phyloP scores from a whole-genome alignment of 2,329 filamentous ascomycete species.

The Diaporthe australafricana region DNA sequence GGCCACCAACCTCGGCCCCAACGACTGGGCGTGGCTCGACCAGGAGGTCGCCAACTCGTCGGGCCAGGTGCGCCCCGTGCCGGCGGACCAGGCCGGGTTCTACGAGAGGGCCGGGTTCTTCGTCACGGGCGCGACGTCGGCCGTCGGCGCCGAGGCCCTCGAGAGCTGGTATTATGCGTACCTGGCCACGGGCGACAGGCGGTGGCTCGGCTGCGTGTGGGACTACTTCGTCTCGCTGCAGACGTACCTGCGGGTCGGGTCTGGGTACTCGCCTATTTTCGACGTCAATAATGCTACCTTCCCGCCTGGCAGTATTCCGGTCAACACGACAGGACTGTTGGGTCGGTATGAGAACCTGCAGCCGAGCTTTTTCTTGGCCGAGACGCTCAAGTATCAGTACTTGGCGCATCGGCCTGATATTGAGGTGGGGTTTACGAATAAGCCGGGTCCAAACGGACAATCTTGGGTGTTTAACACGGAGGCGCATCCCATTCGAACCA shows the following conservation, averaged over 20 bases:
- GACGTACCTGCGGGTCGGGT: background rate
- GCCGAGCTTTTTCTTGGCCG: constrained; percentile 27
- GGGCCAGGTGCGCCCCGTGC: background rate
- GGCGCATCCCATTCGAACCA: constrained; percentile 11
- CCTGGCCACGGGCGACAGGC: constrained; percentile 10
- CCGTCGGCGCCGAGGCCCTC: constrained; percentile 5
- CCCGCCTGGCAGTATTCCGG: background rate
- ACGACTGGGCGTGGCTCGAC: constrained; percentile 12
- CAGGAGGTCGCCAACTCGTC: constrained; percentile 7
- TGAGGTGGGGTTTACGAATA: background rate
- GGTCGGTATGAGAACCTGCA: constrained; percentile 1
- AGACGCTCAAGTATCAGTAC: constrained; percentile 27
- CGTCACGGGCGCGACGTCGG: background rate
- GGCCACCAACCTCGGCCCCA: background rate
- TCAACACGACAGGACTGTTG: background rate
- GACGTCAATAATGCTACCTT: background rate
- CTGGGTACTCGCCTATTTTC: background rate
- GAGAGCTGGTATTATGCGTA: constrained; percentile 32
- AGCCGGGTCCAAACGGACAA: background rate
- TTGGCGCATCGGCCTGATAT: constrained; percentile 11
- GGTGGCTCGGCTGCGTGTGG: constrained; percentile 14
- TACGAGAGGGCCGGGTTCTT: constrained; percentile 19
- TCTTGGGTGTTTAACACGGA: constrained; percentile 21
- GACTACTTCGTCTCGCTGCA: background rate
- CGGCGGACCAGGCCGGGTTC: constrained; percentile 12